Base-by-base conservation (phyloP, 306 rosid species). In the Vicia villosa region DNA sequence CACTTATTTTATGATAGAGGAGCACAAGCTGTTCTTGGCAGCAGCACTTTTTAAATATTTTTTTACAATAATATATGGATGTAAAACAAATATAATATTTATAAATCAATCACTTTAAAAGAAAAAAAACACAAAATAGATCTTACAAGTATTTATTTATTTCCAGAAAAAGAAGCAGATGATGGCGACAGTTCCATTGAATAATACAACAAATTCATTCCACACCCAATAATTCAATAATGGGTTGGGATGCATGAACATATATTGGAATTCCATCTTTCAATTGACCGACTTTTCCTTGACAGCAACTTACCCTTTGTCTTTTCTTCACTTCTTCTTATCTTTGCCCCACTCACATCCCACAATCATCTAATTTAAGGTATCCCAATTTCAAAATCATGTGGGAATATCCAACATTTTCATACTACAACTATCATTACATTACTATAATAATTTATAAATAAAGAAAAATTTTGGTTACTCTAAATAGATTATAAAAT, bases 171-270 rank as follows among this genome's bases (percentile, higher is more conserved):
- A 36, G 11, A 59, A 40, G 13, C 7, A 11, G 13, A 26, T 17
- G 67, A 75, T 22, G 37, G 32, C 16, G 75, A 73, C 64, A 7
- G 20, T 10, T 2, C 19, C 62, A n/a, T 32, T 34, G n/a, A 47
- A 67, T 49, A 56, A 38, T 38, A 11, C 19, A 49, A 15, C 7
- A 66, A 26, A 66, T 15, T 41, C 52, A 52, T 16, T 26, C 28
- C 28, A 6, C 15, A 61, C 46, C 47, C 32, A 62, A 20, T 37
- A 37, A 61, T 61, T 61, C 52, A 28, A 19, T 41, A 41, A 24
- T 24, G 28, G 28, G 28, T 2, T 40, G 34, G 46, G 75, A 62
- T 68, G 81, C 69, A 63, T 49, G 71, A 52, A 50, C 54, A 67
- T 57, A 14, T 40, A 13, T 14, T 36, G 47, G 49, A 34, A 20